Evolutionary conservation across 164 flowering plant genomes (phyloP).

Genomic region (Magnolia officinalis): DNA sequence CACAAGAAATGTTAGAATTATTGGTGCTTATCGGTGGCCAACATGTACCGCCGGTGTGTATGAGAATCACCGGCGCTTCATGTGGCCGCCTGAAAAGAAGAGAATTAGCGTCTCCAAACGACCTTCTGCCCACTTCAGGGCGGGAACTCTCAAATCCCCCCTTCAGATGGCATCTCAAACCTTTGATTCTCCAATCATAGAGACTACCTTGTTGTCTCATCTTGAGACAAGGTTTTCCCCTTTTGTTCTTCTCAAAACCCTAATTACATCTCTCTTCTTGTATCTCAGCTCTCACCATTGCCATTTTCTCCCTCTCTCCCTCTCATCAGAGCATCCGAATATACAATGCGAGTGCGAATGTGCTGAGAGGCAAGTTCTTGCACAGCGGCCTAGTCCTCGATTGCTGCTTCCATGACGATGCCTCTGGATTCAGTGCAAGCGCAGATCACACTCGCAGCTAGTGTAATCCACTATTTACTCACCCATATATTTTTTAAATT

Average conservation of each 20-base stretch:
- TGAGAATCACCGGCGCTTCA: no score
- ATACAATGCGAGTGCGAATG: slow-evolving; percentile 83
- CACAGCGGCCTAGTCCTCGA: slow-evolving; percentile 88
- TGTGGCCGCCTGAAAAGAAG: no score
- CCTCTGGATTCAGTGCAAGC: slow-evolving; percentile 85
- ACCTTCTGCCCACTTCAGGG: slow-evolving; percentile 50
- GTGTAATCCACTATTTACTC: slow-evolving; percentile 16
- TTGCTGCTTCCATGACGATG: slow-evolving; percentile 98
- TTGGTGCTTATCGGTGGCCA: no score
- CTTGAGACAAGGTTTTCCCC: slow-evolving; percentile 82
- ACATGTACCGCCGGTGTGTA: no score
- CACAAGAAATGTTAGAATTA: no score
- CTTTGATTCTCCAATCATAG: slow-evolving; percentile 93
- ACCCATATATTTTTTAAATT: neutral
- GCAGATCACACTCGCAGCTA: slow-evolving; percentile 79
- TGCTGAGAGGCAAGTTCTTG: slow-evolving; percentile 81
- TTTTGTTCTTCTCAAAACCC: neutral
- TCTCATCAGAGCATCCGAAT: slow-evolving; percentile 60
- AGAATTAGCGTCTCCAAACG: no score
- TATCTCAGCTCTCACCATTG: neutral
- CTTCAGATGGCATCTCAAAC: slow-evolving; percentile 87
- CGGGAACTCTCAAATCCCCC: slow-evolving; percentile 78
- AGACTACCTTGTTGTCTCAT: slow-evolving; percentile 91
- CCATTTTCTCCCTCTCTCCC: neutral
- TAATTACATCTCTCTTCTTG: neutral